phyloP scores from a whole-genome alignment of 2,329 filamentous ascomycete genomes.

The Fusarium sp. region DNA sequence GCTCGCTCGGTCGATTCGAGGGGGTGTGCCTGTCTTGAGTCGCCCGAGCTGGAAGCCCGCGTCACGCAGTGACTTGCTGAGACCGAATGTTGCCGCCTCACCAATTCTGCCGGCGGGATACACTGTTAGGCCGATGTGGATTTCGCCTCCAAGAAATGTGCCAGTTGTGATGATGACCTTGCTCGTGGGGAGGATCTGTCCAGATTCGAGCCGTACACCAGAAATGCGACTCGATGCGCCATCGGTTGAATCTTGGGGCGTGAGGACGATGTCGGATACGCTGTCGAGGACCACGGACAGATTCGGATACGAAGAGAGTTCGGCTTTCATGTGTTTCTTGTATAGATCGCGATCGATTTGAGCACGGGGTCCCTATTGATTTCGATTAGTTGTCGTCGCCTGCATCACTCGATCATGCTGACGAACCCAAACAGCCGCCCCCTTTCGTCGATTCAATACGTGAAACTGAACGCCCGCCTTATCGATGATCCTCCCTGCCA shows the following conservation, averaged over 20 bases:
- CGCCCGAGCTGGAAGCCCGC: slow-evolving; percentile 91
- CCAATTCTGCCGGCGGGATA: slow-evolving; percentile 93
- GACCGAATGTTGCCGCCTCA: slow-evolving; percentile 89
- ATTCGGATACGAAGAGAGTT: slow-evolving; percentile 81
- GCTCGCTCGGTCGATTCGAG: slow-evolving; percentile 81
- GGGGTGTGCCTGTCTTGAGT: slow-evolving; percentile 95
- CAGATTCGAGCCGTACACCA: slow-evolving; percentile 87
- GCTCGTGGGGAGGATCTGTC: slow-evolving; percentile 81
- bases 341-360: slow-evolving; percentile 95
- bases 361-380: slow-evolving; percentile 78
- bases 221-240: slow-evolving; percentile 76
- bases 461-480: slow-evolving; percentile 96
- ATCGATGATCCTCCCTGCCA: slow-evolving; percentile 89
- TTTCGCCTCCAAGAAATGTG: slow-evolving; percentile 94
- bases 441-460: slow-evolving; percentile 87
- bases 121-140: slow-evolving; percentile 88
- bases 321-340: slow-evolving; percentile 88
- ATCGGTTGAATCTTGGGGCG: slow-evolving; percentile 55
- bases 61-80: slow-evolving; percentile 89
- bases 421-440: slow-evolving; percentile 87
- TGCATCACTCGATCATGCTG: neutral
- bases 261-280: slow-evolving; percentile 86
- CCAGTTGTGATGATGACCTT: slow-evolving; percentile 95
- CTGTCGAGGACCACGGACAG: slow-evolving; percentile 85
- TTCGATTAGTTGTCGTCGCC: slow-evolving; percentile 1